Percentiles rank a stretch among this genome's conserved stretches.
Conservation (phyloP, 306 rosid species). For the Trichosanthes cucumerina region DNA sequence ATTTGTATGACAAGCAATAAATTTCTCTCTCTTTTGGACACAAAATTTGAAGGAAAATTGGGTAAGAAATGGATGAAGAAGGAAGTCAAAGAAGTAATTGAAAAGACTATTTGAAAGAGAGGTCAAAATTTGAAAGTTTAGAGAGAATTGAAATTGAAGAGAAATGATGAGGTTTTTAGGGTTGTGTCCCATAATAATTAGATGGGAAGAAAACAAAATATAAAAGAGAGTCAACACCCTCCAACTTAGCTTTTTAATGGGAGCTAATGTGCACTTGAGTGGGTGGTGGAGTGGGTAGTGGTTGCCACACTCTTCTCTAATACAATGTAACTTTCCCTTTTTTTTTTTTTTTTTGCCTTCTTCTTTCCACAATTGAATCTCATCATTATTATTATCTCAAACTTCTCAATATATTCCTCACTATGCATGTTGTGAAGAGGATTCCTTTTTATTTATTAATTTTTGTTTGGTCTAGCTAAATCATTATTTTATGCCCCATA, state of each 20-base stretch:
- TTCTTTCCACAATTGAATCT: background rate
- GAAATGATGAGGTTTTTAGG: slow-evolving; percentile 12
- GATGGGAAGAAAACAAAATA: slow-evolving; percentile 37
- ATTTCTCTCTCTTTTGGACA: background rate
- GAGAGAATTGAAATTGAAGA: background rate
- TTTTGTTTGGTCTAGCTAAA: background rate
- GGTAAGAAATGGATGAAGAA: background rate
- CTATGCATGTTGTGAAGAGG: background rate
- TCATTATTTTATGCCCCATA: background rate
- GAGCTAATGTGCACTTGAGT: background rate
- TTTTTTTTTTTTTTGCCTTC: too few species aligned
- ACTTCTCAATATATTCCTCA: background rate
- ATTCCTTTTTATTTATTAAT: background rate
- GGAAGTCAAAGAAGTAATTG: background rate
- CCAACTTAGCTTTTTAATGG: slow-evolving; percentile 14
- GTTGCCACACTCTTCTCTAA: slow-evolving; percentile 8
- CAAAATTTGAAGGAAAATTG: background rate
- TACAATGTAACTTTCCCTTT: background rate
- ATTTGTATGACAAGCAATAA: background rate
- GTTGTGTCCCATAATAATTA: slow-evolving; percentile 19
- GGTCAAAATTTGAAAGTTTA: background rate
- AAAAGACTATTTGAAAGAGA: background rate
- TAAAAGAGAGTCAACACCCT: slow-evolving; percentile 27
- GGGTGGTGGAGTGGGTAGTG: slow-evolving; percentile 13
- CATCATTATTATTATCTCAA: background rate